Conservation (phyloP, 495 filamentous ascomycete species). For the Penicillium subrubescens region DNA sequence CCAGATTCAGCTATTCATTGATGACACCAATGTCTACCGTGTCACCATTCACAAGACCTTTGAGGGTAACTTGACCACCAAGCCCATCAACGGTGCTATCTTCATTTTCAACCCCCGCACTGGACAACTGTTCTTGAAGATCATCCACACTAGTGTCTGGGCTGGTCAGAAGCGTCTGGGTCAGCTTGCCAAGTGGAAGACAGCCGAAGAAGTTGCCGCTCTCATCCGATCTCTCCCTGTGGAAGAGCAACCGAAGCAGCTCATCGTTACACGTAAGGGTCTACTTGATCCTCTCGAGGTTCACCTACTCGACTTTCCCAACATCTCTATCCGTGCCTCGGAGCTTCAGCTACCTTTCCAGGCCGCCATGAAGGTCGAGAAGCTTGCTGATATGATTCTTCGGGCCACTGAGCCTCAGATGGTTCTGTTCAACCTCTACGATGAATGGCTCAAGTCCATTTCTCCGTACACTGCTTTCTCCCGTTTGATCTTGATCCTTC, state of each 20-base stretch:
- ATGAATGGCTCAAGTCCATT: slow-evolving; percentile 98
- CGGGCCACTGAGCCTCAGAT: slow-evolving; percentile 98
- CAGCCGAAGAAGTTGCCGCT: slow-evolving; percentile 98
- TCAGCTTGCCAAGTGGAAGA: slow-evolving; percentile 99
- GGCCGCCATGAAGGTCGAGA: slow-evolving; percentile 99
- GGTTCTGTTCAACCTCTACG: slow-evolving; percentile 99
- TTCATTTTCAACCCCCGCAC: slow-evolving; percentile 99
- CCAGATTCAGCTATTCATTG: slow-evolving; percentile 98
- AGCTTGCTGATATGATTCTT: slow-evolving; percentile 98
- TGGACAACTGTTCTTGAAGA: slow-evolving; percentile 97
- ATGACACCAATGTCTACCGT: slow-evolving; percentile 99
- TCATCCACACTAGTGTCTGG: slow-evolving; percentile 99
- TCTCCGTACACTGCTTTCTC: slow-evolving; percentile 99
- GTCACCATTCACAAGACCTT: slow-evolving; percentile 99
- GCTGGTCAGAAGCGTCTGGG: slow-evolving; percentile 99
- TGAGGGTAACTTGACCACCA: slow-evolving; percentile 98
- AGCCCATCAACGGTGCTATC: slow-evolving; percentile 99
- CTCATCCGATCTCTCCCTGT: slow-evolving; percentile 95
- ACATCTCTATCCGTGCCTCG: slow-evolving; percentile 97
- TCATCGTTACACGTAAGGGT: slow-evolving; percentile 98
- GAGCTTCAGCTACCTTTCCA: slow-evolving; percentile 99
- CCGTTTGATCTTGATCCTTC: slow-evolving; percentile 89
- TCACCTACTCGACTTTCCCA: slow-evolving; percentile 96
- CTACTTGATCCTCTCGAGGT: slow-evolving; percentile 97
- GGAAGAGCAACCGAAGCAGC: slow-evolving; percentile 98